phyloP scores from a whole-genome alignment of 148 eudicot species.

The Amaranthus cruentus region DNA sequence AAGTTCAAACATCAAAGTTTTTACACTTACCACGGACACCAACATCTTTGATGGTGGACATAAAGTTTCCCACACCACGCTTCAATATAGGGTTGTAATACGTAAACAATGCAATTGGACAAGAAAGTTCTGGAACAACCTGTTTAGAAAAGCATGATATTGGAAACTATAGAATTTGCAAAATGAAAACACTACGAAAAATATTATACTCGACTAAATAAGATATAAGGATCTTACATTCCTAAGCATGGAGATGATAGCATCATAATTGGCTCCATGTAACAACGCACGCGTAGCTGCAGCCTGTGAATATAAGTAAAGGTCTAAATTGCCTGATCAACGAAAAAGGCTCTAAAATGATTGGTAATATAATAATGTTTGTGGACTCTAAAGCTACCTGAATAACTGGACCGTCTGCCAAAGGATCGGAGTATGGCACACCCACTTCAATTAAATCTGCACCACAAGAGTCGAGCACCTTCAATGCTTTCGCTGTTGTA shows the following conservation, averaged over 20 bases:
- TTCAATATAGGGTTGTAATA: slow-evolving; percentile 92
- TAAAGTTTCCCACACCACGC: slow-evolving; percentile 78
- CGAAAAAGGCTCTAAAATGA: background rate
- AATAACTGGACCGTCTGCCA: slow-evolving; percentile 96
- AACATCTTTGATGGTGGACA: slow-evolving; percentile 69
- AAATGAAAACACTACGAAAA: background rate
- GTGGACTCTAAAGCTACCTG: slow-evolving; percentile 46
- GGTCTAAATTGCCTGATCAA: background rate
- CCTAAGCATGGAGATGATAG: slow-evolving; percentile 67
- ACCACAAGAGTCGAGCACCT: slow-evolving; percentile 80
- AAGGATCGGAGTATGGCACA: slow-evolving; percentile 88
- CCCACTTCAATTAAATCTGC: slow-evolving; percentile 90
- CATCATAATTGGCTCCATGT: slow-evolving; percentile 70
- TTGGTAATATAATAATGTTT: background rate
- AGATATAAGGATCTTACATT: slow-evolving; percentile 36
- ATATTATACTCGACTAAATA: background rate
- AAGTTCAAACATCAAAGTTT: background rate
- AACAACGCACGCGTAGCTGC: slow-evolving; percentile 90
- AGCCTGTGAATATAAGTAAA: slow-evolving; percentile 42
- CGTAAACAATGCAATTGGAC: slow-evolving; percentile 80
- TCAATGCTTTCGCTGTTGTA: slow-evolving; percentile 81
- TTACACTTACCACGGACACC: slow-evolving; percentile 74
- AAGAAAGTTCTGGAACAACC: slow-evolving; percentile 83
- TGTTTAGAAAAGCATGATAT: slow-evolving; percentile 22
- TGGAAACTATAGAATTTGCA: slow-evolving; percentile 5